A percentile compares a stretch with the other conserved stretches of the same genome.
phyloP scores from a whole-genome alignment of 768 basidiomycete species.

The Suillus americanus region DNA sequence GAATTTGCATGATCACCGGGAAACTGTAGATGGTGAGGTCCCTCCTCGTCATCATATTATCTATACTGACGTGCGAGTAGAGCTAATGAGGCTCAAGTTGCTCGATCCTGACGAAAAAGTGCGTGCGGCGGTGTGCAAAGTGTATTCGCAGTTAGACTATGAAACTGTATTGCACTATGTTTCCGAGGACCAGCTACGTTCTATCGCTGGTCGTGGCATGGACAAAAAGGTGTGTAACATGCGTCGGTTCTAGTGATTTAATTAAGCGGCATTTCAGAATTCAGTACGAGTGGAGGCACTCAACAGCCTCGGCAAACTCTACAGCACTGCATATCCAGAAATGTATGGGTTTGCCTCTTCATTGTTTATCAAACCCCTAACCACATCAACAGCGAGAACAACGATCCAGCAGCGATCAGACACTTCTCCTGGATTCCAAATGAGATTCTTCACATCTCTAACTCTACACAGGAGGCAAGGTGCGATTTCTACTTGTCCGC shows the following conservation, averaged over 20 bases:
- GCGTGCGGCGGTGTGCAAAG: constrained; percentile 77
- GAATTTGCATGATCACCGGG: constrained; percentile 65
- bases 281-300: constrained; percentile 75
- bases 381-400: constrained; percentile 61
- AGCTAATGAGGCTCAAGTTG: constrained; percentile 62
- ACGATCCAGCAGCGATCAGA: constrained; percentile 64
- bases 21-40: constrained; percentile 70
- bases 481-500: constrained; percentile 27
- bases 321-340: constrained; percentile 80
- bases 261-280: constrained; percentile 36
- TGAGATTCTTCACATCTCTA: constrained; percentile 57
- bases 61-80: constrained; percentile 33
- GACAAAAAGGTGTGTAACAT: constrained; percentile 76
- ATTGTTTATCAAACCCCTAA: neutral
- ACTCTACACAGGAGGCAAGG: constrained; percentile 59
- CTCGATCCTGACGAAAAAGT: constrained; percentile 91
- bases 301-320: constrained; percentile 74
- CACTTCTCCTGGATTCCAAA: constrained; percentile 96
- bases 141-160: constrained; percentile 84
- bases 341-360: constrained; percentile 58
- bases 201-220: constrained; percentile 66
- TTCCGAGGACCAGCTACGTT: constrained; percentile 56
- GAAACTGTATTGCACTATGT: constrained; percentile 88
- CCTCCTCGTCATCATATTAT: constrained; percentile 7
- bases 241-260: neutral